Conservation (phyloP, 805 yeast species). For the Ogataea parapolymorpha region DNA sequence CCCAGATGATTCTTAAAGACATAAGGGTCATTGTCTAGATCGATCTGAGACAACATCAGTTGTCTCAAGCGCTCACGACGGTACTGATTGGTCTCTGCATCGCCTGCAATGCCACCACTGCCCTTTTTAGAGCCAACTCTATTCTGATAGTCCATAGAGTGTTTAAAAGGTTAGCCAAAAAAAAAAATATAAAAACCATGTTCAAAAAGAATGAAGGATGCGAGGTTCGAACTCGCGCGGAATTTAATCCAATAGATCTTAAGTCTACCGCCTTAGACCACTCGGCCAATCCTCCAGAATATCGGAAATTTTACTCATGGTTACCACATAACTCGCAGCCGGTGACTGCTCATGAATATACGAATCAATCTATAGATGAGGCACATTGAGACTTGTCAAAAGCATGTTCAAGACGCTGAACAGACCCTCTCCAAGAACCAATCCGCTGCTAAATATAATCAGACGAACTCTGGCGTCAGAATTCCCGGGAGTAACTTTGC, state of each 20-base stretch:
- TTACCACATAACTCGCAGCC: neutral
- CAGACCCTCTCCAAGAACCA: conserved; percentile 91
- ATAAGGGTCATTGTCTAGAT: conserved; percentile 71
- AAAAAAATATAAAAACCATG: neutral
- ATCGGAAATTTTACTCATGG: neutral
- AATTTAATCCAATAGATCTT: conserved; percentile 35
- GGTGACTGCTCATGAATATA: neutral
- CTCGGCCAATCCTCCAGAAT: conserved; percentile 36
- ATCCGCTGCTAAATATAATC: conserved; percentile 88
- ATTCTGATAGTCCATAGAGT: conserved; percentile 78
- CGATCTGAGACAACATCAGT: conserved; percentile 49
- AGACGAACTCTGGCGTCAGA: conserved; percentile 55
- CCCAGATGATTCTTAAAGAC: conserved; percentile 84
- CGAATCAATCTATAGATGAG: conserved; percentile 42
- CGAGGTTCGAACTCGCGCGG: conserved; percentile 40
- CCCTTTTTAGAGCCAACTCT: conserved; percentile 91
- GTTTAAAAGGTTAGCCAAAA: neutral
- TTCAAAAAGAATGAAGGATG: conserved; percentile 29
- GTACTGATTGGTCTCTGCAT: conserved; percentile 64
- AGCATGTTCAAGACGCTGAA: conserved; percentile 80
- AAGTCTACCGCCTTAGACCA: conserved; percentile 39
- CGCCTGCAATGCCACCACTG: conserved; percentile 83
- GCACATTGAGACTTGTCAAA: conserved; percentile 64
- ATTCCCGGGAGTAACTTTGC: conserved; percentile 18
- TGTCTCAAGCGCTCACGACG: conserved; percentile 66